Evolutionary conservation across 768 basidiomycete species (phyloP), one percentile per base, ranked within the genome.

Genomic region (Calocybe gangraenosa): DNA sequence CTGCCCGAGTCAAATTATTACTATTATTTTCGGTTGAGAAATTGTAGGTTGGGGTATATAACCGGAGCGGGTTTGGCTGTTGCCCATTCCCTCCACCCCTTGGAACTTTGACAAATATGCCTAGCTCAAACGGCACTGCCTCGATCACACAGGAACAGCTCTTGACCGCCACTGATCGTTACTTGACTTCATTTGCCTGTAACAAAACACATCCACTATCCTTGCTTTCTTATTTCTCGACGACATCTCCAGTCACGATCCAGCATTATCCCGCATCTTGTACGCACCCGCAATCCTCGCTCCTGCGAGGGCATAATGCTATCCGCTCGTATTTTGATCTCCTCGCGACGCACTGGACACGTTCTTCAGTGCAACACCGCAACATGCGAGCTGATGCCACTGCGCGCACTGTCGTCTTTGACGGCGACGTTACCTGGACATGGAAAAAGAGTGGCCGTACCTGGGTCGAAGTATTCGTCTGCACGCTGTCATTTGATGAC

Each of bases 251-350:
- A 10, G 62, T 68, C 13, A 50, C 59, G 14, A 62, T 75, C 28
- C 72, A 74, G 39, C 74, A 75, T 42, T 61, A 66, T 0, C 71
- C 71, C 2, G 51, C 60, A 2, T 43, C 49, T 1, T 71, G 67
- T 48, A 52, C 65, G 1, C 52, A 65, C 43, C 65, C 69, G 4
- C 53, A 59, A 17, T 46, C 65, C 3, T 67, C 67, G 1, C 61
- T 66, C 9, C 53, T 75, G 4, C 55, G 61, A 22, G 75, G 75
- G 7, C 50, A 63, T 11, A 74, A 75, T 42, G 75, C 70, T 13
- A 58, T 75, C 21, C 69, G 74, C 15, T 76, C 75, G 0, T 76
- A 75, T 50, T 73, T 75, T 40, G 74, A 76, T 55, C 57, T 75
- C 35, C 55, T 75, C 22, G 64, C 69, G 13, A 73, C 73, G 2